A percentile compares a stretch with the other conserved stretches of the same genome.
Conservation (phyloP, 2,329 filamentous ascomycete genomes). For the Sarocladiaceae sp. region DNA sequence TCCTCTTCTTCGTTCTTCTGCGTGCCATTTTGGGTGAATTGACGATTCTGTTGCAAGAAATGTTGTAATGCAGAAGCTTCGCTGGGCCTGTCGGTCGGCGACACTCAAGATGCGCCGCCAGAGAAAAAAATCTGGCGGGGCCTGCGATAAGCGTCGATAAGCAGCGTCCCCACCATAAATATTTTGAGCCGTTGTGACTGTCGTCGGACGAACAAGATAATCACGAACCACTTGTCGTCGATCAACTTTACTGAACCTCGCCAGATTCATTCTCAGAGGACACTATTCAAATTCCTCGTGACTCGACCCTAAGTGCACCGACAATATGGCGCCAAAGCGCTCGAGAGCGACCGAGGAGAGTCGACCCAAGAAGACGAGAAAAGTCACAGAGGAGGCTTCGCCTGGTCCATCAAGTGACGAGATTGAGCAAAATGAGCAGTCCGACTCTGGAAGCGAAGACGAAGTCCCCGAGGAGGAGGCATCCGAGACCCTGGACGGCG, state of each 20-base stretch:
- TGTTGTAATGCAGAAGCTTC: slow-evolving; percentile 2
- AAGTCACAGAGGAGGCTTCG: slow-evolving; percentile 9
- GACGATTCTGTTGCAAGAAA: slow-evolving; percentile 10
- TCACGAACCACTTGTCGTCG: too few relatives aligned
- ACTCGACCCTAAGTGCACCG: neutral
- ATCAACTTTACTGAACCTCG: too few relatives aligned
- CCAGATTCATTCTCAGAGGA: neutral
- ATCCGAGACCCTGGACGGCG: slow-evolving; percentile 29
- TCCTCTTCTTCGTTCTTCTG: slow-evolving; percentile 81
- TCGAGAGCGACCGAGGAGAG: slow-evolving; percentile 19
- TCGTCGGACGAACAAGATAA: too few relatives aligned
- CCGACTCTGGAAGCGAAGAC: slow-evolving; percentile 1
- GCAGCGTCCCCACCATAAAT: slow-evolving; percentile 29
- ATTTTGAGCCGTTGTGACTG: slow-evolving; percentile 19
- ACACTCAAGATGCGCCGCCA: neutral
- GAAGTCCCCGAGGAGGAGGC: slow-evolving; percentile 21
- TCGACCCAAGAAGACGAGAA: slow-evolving; percentile 14
- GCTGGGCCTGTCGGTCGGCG: neutral
- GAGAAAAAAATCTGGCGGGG: slow-evolving; percentile 31
- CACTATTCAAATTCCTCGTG: neutral
- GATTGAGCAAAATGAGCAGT: slow-evolving; percentile 12
- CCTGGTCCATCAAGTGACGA: slow-evolving; percentile 10
- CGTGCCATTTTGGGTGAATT: slow-evolving; percentile 62
- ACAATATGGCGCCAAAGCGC: slow-evolving; percentile 24
- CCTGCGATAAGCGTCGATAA: slow-evolving; percentile 25